These are phyloP conservation scores for Lachancea nothofagi DNA, from an alignment of 805 yeast species.

Conservation along the genomic window DNA sequence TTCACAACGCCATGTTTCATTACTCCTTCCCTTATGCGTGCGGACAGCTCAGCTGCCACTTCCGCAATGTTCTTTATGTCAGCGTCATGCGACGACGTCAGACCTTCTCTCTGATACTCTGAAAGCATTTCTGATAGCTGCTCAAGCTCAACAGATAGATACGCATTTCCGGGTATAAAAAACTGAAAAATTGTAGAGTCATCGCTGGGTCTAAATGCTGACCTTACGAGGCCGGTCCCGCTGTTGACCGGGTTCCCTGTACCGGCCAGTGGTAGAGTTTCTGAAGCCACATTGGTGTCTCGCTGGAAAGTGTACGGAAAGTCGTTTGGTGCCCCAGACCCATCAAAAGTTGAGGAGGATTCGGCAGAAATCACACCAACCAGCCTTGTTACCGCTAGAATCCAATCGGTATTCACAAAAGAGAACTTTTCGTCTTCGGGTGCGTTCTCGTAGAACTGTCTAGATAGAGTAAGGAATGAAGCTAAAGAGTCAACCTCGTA, in stretches of 20 bases:
- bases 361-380: slow-evolving; percentile 53
- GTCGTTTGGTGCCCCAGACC: slow-evolving; percentile 36
- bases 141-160: slow-evolving; percentile 58
- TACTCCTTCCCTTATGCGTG: slow-evolving; percentile 48
- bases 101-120: slow-evolving; percentile 12
- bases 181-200: slow-evolving; percentile 78
- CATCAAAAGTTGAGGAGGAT: slow-evolving; percentile 53
- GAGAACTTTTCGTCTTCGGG: slow-evolving; percentile 43
- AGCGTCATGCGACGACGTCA: slow-evolving; percentile 18
- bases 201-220: slow-evolving; percentile 85
- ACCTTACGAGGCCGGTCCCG: slow-evolving; percentile 65
- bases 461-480: slow-evolving; percentile 67
- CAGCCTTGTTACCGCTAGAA: slow-evolving; percentile 48
- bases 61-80: slow-evolving; percentile 24
- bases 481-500: slow-evolving; percentile 86
- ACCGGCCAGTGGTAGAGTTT: slow-evolving; percentile 73
- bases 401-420: slow-evolving; percentile 45
- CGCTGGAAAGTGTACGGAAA: slow-evolving; percentile 66
- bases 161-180: slow-evolving; percentile 83
- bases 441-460: slow-evolving; percentile 59
- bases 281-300: slow-evolving; percentile 69
- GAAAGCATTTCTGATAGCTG: slow-evolving; percentile 31
- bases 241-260: slow-evolving; percentile 77
- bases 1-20: slow-evolving; percentile 57
- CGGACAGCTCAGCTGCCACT: slow-evolving; percentile 36